Percentiles rank a stretch among this genome's conserved stretches.
phyloP scores from a whole-genome alignment of 176 grass and related monocot genomes.

The Bothriochloa decipiens region DNA sequence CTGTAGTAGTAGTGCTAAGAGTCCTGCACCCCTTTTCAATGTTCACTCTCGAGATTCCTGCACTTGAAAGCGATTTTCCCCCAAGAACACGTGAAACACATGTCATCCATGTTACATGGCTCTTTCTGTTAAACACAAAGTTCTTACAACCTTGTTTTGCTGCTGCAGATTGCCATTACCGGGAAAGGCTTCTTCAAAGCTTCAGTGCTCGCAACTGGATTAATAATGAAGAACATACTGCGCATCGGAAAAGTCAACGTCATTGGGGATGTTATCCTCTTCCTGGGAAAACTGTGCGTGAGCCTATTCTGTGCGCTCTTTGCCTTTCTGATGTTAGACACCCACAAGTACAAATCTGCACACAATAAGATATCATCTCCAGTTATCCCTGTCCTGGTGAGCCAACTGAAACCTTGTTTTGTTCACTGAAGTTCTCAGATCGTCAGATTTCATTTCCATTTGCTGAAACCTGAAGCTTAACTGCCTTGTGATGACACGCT shows the following conservation, averaged over 20 bases:
- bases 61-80: background rate
- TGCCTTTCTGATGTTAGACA: conserved; percentile 93
- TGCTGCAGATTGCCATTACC: conserved; percentile 88
- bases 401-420: background rate
- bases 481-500: background rate
- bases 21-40: background rate
- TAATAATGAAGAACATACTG: conserved; percentile 99
- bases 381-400: conserved; percentile 86
- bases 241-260: conserved; percentile 97
- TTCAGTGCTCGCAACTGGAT: conserved; percentile 82
- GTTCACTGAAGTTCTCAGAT: background rate
- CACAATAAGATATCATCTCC: conserved; percentile 97
- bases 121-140: conserved; percentile 1
- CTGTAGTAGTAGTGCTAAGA: background rate
- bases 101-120: background rate
- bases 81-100: background rate
- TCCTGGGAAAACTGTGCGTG: conserved; percentile 89
- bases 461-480: conserved; percentile 2
- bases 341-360: conserved; percentile 92
- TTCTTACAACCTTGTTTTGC: conserved; percentile 9
- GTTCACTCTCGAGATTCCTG: background rate
- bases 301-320: conserved; percentile 95
- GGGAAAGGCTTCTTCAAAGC: conserved; percentile 94
- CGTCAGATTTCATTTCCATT: background rate
- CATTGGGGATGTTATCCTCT: conserved; percentile 96